A percentile compares a stretch with the other conserved stretches of the same genome.
Conservation (phyloP, 768 basidiomycete genomes). For the Russula emetica region DNA sequence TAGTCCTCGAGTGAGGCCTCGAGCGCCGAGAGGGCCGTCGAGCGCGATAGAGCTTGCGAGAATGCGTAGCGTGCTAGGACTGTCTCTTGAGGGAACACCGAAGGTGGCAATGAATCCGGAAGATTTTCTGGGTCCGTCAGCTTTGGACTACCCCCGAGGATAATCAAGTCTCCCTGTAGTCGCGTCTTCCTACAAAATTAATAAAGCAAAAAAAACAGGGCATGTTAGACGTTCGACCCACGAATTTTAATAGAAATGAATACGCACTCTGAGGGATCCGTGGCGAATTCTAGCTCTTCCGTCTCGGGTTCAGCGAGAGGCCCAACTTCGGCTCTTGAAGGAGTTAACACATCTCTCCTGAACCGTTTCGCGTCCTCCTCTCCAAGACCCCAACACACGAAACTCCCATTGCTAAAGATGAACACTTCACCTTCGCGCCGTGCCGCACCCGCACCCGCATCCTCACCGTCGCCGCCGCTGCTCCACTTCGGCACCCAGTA, state of each 20-base stretch:
- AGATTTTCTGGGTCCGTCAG: slow-evolving; percentile 50
- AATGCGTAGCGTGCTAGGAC: slow-evolving; percentile 85
- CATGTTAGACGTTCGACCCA: background rate
- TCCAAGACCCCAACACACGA: slow-evolving; percentile 85
- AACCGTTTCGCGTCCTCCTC: slow-evolving; percentile 73
- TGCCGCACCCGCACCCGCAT: slow-evolving; percentile 26
- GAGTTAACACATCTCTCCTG: slow-evolving; percentile 54
- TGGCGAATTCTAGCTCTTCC: slow-evolving; percentile 89
- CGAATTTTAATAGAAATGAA: background rate
- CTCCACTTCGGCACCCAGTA: slow-evolving; percentile 73
- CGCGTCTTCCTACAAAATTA: slow-evolving; percentile 60
- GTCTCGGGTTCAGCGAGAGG: slow-evolving; percentile 68
- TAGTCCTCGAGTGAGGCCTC: slow-evolving; percentile 82
- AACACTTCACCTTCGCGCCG: slow-evolving; percentile 74
- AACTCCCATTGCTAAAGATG: slow-evolving; percentile 81
- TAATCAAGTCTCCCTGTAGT: slow-evolving; percentile 87
- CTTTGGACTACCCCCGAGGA: slow-evolving; percentile 67
- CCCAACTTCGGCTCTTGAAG: slow-evolving; percentile 56
- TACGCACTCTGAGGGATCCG: slow-evolving; percentile 78
- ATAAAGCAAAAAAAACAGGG: slow-evolving; percentile 13
- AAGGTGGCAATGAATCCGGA: slow-evolving; percentile 44
- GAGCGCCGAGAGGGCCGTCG: slow-evolving; percentile 81
- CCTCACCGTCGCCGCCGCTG: slow-evolving; percentile 60
- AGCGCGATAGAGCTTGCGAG: slow-evolving; percentile 87
- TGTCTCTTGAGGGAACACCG: slow-evolving; percentile 60